Percentiles rank a stretch among this genome's conserved stretches.
These are phyloP conservation scores for Petunia hybrid DNA, from an alignment of 305 asterid genomes.

Conservation along the genomic window DNA sequence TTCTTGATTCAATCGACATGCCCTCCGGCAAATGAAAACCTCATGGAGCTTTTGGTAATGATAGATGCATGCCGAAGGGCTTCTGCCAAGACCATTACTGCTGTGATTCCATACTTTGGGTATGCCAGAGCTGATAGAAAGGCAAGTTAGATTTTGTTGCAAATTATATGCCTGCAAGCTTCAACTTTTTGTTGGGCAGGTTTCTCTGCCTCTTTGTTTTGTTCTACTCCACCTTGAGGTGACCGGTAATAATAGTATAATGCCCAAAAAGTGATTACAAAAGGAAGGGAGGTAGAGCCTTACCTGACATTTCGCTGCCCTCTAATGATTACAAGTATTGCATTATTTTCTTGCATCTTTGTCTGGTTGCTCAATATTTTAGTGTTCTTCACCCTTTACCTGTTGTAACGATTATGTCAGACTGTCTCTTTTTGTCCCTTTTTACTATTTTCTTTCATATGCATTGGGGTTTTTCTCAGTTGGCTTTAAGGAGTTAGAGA, in stretches of 20 bases:
- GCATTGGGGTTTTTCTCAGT: background rate
- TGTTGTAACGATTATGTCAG: background rate
- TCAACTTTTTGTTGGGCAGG: background rate
- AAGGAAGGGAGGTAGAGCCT: slow-evolving; percentile 7
- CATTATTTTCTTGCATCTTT: slow-evolving; percentile 12
- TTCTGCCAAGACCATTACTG: slow-evolving; percentile 85
- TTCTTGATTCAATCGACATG: slow-evolving; percentile 83
- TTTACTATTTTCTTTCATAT: background rate
- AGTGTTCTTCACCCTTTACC: background rate
- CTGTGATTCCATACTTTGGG: slow-evolving; percentile 91
- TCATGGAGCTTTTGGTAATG: slow-evolving; percentile 93
- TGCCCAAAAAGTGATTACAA: slow-evolving; percentile 12
- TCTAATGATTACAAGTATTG: background rate
- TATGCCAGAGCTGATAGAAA: slow-evolving; percentile 96
- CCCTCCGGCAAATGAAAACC: slow-evolving; percentile 92
- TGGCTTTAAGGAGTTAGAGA: slow-evolving; percentile 4
- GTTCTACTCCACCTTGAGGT: background rate
- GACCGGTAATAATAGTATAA: background rate
- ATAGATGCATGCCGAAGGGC: slow-evolving; percentile 96
- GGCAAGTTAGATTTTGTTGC: slow-evolving; percentile 48
- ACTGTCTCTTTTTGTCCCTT: slow-evolving; percentile 22
- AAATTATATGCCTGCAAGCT: background rate
- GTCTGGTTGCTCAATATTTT: background rate
- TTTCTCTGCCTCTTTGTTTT: slow-evolving; percentile 13
- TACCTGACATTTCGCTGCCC: background rate